Evolutionary conservation across 2,329 filamentous ascomycete species (phyloP).

Genomic region (Colletotrichum sp.): DNA sequence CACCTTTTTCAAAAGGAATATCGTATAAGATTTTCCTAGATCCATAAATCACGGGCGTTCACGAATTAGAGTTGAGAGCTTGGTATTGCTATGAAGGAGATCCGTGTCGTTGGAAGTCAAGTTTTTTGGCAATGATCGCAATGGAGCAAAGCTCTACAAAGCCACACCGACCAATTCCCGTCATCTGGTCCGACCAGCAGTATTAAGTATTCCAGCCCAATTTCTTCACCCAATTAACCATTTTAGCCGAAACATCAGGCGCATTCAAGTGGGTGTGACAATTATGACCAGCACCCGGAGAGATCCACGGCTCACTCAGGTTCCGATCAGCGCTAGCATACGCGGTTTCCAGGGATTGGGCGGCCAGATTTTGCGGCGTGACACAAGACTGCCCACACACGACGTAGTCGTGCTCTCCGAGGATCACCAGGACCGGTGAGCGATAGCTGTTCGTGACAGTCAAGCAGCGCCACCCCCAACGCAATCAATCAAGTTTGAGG

Average conservation of each 20-base stretch:
- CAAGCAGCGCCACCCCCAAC: too few species aligned
- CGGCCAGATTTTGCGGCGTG: not conserved
- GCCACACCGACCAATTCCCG: not conserved
- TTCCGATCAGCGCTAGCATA: not conserved
- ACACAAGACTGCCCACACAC: not conserved
- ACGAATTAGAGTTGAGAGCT: not conserved
- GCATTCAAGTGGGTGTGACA: not conserved
- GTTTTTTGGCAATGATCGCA: not conserved
- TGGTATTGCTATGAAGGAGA: not conserved
- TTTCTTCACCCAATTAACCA: not conserved
- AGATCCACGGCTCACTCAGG: not conserved
- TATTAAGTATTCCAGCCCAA: not conserved
- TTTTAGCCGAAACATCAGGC: not conserved
- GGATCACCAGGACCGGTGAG: not conserved
- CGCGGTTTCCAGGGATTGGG: not conserved
- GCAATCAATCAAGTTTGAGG: too few species aligned
- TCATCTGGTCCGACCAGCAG: not conserved
- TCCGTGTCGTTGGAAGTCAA: accelerated
- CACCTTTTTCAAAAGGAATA: accelerated
- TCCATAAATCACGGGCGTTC: not conserved
- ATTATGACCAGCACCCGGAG: not conserved
- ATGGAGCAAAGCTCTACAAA: not conserved
- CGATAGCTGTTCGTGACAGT: not conserved
- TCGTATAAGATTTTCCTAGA: not conserved
- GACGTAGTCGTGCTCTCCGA: not conserved